phyloP scores from a whole-genome alignment of 129 eudicot genomes.

The Helianthus tuberosus region DNA sequence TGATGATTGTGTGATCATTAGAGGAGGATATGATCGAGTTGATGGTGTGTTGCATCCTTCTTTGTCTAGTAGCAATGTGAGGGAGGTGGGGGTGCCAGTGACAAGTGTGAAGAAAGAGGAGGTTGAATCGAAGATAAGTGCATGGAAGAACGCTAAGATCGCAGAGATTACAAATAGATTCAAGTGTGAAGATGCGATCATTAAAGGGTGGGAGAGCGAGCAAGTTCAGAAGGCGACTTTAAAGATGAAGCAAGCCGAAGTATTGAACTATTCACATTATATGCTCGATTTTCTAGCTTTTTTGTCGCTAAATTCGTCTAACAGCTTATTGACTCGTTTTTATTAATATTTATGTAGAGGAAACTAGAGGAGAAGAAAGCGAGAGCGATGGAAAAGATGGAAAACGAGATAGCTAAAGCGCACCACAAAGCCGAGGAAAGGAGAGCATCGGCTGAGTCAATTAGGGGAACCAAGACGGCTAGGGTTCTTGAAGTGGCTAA shows the following conservation, averaged over 20 bases:
- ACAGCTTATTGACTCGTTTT: not conserved
- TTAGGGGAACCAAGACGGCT: conserved; percentile 73
- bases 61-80: conserved; percentile 18
- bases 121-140: conserved; percentile 72
- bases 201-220: conserved; percentile 77
- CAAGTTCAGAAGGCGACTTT: conserved; percentile 64
- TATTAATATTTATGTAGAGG: conserved; percentile 46
- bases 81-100: conserved; percentile 41
- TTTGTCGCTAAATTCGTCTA: not conserved
- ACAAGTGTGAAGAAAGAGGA: conserved; percentile 79
- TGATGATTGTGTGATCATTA: conserved; percentile 37
- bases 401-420: conserved; percentile 83
- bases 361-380: conserved; percentile 89
- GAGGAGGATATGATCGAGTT: conserved; percentile 38
- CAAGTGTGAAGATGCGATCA: conserved; percentile 76
- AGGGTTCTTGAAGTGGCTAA: conserved; percentile 72
- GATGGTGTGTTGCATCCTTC: conserved; percentile 26
- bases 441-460: conserved; percentile 73
- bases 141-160: conserved; percentile 84
- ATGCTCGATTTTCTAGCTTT: not conserved
- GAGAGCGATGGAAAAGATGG: conserved; percentile 79
- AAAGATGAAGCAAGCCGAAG: conserved; percentile 84
- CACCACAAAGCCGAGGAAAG: conserved; percentile 88
- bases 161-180: conserved; percentile 75
- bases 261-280: not conserved